Base-by-base conservation (phyloP, 1,139 yeast genomes). In the Sporopachydermia cereana region DNA sequence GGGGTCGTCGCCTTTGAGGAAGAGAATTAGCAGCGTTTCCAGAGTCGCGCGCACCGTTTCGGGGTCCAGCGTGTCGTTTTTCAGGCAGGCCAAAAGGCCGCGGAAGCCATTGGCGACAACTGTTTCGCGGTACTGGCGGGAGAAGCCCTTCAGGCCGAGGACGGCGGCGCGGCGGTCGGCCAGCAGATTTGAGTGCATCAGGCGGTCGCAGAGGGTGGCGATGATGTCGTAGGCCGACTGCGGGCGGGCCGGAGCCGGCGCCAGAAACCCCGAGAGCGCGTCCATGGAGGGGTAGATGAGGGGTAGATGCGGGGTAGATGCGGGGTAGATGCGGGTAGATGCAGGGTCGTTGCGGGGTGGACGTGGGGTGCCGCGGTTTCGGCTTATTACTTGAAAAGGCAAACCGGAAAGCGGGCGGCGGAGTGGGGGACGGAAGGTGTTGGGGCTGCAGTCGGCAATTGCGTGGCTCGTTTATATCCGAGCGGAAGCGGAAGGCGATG, bases 91-190 rank as follows among this genome's bases (percentile, higher is more conserved):
- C 14, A 91, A 71, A 49, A 93, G 67, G 1, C 91, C 88, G 50
- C 89, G 71, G 41, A 91, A 67, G 1, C 95, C 97, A 50, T 83
- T 78, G 41, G 95, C 95, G 43, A 91, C 88, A 2, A 93, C 97
- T 2, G 80, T 67, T 60, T 93, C 98, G 53, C 98, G 69, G 60
- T 83, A 86, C 56, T 86, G 89, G 48, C 97, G 69, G 50, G 94
- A 79, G 59, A 89, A 89, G 43, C 95, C 86, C 59, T 91, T 89
- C 52, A 93, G 68, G 0, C 95, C 93, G 43, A 91, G 69, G 2
- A 91, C 84, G 0, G 98, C 97, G 1, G 96, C 91, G 46, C 95
- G 68, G 51, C 97, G 71, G 62, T 93, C 98, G 36, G 85, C 79
- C 2, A 93, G 70, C 53, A 84, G 63, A 1, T 84, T 82, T 3